phyloP scores from a whole-genome alignment of 2,329 filamentous ascomycete species.

The Fusarium camptoceras region DNA sequence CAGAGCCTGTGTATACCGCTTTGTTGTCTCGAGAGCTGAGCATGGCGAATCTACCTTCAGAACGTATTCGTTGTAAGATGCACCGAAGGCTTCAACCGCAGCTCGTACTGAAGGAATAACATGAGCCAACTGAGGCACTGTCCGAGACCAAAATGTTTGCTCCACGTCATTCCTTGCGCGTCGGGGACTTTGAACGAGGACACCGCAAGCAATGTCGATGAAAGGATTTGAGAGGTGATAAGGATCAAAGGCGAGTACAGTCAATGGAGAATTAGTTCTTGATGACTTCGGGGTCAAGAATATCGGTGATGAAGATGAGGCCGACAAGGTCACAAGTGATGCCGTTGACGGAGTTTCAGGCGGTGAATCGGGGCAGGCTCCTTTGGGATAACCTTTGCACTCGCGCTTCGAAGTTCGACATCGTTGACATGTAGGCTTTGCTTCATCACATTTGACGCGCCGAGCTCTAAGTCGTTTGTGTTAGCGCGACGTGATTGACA shows the following conservation, averaged over 20 bases:
- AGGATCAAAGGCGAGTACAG: neutral
- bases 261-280: neutral
- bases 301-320: neutral
- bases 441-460: slow-evolving; percentile 41
- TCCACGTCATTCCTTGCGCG: slow-evolving; percentile 27
- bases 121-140: slow-evolving; percentile 31
- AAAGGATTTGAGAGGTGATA: neutral
- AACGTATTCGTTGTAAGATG: slow-evolving; percentile 34
- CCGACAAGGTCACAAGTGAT: neutral
- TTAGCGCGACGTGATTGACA: neutral
- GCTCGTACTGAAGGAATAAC: slow-evolving; percentile 31
- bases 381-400: slow-evolving; percentile 28
- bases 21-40: slow-evolving; percentile 7
- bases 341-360: neutral
- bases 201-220: slow-evolving; percentile 19
- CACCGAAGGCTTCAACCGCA: slow-evolving; percentile 33
- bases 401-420: slow-evolving; percentile 25
- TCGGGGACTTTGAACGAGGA: slow-evolving; percentile 27
- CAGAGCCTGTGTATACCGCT: slow-evolving; percentile 26
- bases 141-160: slow-evolving; percentile 33
- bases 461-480: slow-evolving; percentile 12
- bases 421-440: slow-evolving; percentile 30
- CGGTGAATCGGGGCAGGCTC: neutral
- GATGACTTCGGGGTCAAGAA: neutral
- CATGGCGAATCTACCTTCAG: neutral